Evolutionary conservation across 23 red algal species (phyloP).

Genomic region (Agarophyton chilense): DNA sequence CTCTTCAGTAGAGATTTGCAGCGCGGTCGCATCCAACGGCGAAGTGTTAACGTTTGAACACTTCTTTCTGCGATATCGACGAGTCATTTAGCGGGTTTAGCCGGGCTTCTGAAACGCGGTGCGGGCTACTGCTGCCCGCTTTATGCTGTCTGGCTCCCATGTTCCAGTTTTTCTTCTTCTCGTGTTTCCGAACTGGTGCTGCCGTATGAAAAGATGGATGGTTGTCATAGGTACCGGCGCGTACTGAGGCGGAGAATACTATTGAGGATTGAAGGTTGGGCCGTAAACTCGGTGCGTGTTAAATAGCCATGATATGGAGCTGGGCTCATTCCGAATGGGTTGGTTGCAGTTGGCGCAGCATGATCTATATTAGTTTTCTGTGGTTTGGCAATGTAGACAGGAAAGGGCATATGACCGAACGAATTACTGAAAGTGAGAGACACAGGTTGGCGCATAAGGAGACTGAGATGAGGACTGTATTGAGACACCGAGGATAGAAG

Average conservation of each 20-base stretch:
- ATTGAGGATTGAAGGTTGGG: slow-evolving; percentile 21
- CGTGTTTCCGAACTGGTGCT: too few relatives aligned
- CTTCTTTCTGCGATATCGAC: not conserved
- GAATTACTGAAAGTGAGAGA: not conserved
- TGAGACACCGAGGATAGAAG: not conserved
- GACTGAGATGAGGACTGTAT: slow-evolving; percentile 20
- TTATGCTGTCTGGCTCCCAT: too few relatives aligned
- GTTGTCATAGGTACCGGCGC: too few relatives aligned
- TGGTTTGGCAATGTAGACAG: not conserved
- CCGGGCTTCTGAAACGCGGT: not conserved
- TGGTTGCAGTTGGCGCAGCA: slow-evolving; percentile 21
- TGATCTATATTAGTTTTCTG: not conserved
- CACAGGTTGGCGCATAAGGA: not conserved
- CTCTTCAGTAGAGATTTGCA: slow-evolving; percentile 8
- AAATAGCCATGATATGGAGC: not conserved
- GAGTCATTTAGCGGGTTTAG: not conserved
- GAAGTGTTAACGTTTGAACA: slow-evolving; percentile 6
- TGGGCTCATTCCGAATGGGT: slow-evolving; percentile 87
- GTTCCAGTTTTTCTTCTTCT: too few relatives aligned
- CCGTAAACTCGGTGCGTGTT: slow-evolving; percentile 10
- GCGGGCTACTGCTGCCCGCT: too few relatives aligned
- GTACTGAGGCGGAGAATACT: slow-evolving; percentile 67
- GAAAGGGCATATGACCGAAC: not conserved
- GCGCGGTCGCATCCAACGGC: not conserved
- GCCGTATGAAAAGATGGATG: too few relatives aligned